Base-by-base conservation (phyloP, 1,284 basidiomycete genomes). In the Ustilago hordei region DNA sequence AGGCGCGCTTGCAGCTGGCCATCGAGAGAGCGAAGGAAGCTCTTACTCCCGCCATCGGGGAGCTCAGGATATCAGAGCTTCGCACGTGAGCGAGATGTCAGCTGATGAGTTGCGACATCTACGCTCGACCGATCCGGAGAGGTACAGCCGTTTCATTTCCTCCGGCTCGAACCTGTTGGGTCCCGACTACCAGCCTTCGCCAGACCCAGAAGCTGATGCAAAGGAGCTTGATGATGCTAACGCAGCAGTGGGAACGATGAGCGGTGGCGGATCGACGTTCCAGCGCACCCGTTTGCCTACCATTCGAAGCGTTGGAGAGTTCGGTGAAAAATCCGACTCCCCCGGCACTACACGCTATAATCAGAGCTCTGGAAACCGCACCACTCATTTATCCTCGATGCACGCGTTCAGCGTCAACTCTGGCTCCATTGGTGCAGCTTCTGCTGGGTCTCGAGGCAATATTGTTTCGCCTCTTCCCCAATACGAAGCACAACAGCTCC, bases 71-170 rank as follows among this genome's bases (percentile, higher is more conserved):
- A 19, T 54, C 9, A 47, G 59, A 15, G 65, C 38, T 1, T 69
- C 67, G 4, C 60, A 75, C 31, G 35, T 52, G 6, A 59, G 59
- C 4, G 64, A 63, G 17, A 45, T 75, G 60, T 75, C 72, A 0
- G 63, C 64, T 13, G 67, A 75, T 6, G 67, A 69, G 45, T 15
- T 69, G 41, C 19, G 53, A 9, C 74, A 77, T 57, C 60, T 77
- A 23, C 58, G 66, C 19, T 55, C 65, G 7, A 65, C 60, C 0
- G 69, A 75, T 45, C 68, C 70, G 9, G 65, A 79, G 34, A 68
- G 69, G 15, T 75, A 80, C 55, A 77, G 75, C 43, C 75, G 64
- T 13, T 81, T 81, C 64, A 79, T 81, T 28, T 81, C 79, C n/a
- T 36, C 61, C 2, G 74, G 69, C 8, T 74, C 75, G 23, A 71